Evolutionary conservation across 768 basidiomycete species (phyloP).

Genomic region (Xerocomellus amylosporus): DNA sequence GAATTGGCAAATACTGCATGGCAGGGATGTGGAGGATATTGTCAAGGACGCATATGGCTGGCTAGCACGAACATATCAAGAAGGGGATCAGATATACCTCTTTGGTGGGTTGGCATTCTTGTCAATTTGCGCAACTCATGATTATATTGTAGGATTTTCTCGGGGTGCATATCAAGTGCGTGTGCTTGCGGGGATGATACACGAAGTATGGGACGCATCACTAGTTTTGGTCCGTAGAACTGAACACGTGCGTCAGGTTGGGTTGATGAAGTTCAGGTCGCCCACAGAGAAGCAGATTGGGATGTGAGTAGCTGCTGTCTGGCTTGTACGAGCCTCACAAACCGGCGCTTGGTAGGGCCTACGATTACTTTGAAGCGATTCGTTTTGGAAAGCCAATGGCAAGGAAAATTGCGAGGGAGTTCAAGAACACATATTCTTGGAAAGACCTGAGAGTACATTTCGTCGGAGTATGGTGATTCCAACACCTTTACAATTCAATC

Average conservation of each 20-base stretch:
- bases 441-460: neutral
- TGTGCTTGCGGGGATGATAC: slow-evolving; percentile 40
- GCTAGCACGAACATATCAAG: slow-evolving; percentile 28
- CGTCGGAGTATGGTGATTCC: neutral
- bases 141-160: slow-evolving; percentile 34
- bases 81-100: slow-evolving; percentile 20
- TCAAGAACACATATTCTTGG: slow-evolving; percentile 39
- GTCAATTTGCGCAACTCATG: neutral
- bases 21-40: slow-evolving; percentile 35
- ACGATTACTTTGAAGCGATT: slow-evolving; percentile 1
- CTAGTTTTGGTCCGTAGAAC: too few relatives aligned
- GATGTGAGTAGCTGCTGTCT: slow-evolving; percentile 6
- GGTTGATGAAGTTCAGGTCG: neutral
- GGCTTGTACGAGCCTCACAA: neutral
- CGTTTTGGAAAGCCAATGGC: slow-evolving; percentile 2
- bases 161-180: slow-evolving; percentile 43
- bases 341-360: slow-evolving; percentile 3
- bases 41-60: slow-evolving; percentile 33
- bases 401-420: slow-evolving; percentile 17
- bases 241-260: neutral
- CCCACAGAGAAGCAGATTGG: slow-evolving; percentile 17
- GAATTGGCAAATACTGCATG: too few relatives aligned
- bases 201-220: slow-evolving; percentile 23
- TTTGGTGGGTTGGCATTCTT: neutral
- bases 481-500: too few relatives aligned